Evolutionary conservation across 306 rosid species (phyloP).

Genomic region (Astragalus glycyphyllos): DNA sequence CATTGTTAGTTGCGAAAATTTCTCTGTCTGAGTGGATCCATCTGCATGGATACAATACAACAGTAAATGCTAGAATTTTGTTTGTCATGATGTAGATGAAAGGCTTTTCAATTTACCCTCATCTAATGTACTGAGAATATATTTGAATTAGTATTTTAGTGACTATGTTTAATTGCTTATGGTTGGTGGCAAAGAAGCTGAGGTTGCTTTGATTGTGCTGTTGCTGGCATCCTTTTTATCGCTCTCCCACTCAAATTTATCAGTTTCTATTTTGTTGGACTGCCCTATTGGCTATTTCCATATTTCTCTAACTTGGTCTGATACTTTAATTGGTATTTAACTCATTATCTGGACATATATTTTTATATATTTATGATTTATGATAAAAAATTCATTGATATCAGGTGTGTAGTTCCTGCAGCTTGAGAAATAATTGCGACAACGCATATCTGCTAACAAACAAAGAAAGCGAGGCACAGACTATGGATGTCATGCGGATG

Average conservation of each 20-base stretch:
- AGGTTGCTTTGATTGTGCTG: conserved; percentile 19
- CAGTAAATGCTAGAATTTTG: conserved; percentile 16
- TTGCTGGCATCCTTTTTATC: conserved; percentile 22
- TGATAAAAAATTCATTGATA: conserved; percentile 49
- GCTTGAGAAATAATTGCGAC: conserved; percentile 89
- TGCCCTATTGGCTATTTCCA: neutral
- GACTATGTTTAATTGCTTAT: conserved; percentile 6
- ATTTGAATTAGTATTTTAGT: neutral
- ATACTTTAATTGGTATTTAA: conserved; percentile 6
- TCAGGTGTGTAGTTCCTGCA: conserved; percentile 99
- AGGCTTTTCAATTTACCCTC: conserved; percentile 8
- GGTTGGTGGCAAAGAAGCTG: conserved; percentile 12
- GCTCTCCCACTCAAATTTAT: neutral
- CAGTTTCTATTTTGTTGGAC: neutral
- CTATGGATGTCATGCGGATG: conserved; percentile 87
- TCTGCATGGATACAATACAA: neutral
- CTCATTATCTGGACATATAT: neutral
- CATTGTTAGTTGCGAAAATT: conserved; percentile 6
- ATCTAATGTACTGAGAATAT: neutral
- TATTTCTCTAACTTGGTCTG: conserved; percentile 31
- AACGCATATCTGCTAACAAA: conserved; percentile 79
- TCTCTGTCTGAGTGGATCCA: neutral
- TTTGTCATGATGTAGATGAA: conserved; percentile 26
- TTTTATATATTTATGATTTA: conserved; percentile 38
- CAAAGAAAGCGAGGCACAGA: conserved; percentile 93